Base-by-base conservation (phyloP, 306 rosid genomes). In the Acacia crassicarpa region DNA sequence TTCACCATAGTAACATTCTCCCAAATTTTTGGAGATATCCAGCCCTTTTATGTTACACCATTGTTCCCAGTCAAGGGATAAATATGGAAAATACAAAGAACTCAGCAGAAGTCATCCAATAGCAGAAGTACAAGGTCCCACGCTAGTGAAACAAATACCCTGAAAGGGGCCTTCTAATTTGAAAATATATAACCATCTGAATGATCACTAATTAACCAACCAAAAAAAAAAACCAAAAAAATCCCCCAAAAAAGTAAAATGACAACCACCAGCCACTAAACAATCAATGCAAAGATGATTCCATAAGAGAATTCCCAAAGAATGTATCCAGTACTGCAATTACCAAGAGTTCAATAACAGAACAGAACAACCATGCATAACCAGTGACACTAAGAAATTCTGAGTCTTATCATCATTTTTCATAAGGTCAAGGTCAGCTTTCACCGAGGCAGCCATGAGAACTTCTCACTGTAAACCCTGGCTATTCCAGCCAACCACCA, bases 401-500 rank as follows among this genome's bases (percentile, higher is more conserved):
- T 72, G 59, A 82, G 46, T 80, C 54, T 62, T 54, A 72, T 83
- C 17, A 72, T 41, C 80, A 83, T 68, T 81, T 75, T 83, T 75
- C 89, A 66, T 46, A 62, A 75, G 61, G 80, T 75, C 40, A 79
- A 44, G 23, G 44, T 35, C 88, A 76, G 83, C 85, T 83, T 75
- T 72, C 58, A 53, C 40, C 54, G 46, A 78, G 75, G 59, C 72
- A 54, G 86, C 83, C 84, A 83, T 63, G 77, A 70, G 81, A 77
- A 77, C 62, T 74, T 83, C 66, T 74, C 75, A 80, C 49, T 5
- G 82, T 72, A 71, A 72, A 76, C 35, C 80, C 86, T 83, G 73
- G 68, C 74, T 8, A 74, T 82, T 51, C 84, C 87, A 78, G 78
- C 70, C 83, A 85, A 77, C 33, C 49, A 72, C 76, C 72, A 74